Base-by-base conservation (phyloP, 2,329 filamentous ascomycete species). In the Huntiella abstrusa region DNA sequence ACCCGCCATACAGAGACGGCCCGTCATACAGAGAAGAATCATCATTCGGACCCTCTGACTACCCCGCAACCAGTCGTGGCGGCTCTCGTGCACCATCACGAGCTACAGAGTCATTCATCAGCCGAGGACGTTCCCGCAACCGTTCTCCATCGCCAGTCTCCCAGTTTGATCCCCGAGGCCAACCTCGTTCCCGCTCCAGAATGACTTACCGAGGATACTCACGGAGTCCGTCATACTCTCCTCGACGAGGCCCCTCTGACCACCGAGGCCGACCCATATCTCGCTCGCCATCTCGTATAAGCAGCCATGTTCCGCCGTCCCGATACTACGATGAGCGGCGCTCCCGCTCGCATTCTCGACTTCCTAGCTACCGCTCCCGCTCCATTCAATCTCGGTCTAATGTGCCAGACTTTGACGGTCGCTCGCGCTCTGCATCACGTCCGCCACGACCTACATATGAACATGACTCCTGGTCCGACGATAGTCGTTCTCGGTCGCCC, bases 371-470 rank as follows among this genome's bases (percentile, higher is more conserved):
- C 32, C 38, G 39, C 10, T 11, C 12, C 12, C 39, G 39, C 6
- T 41, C 39, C 15, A 5, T n/a, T 7, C 39, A 43, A 17, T 43
- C 41, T 5, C 17, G 41, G 15, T 43, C 41, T n/a, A 43, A 43
- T 35, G 34, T 43, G 15, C 15, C 34, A 5, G 35, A 47, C 7
- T 47, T 42, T 13, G 33, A 36, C n/a, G 45, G 39, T 36, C 45
- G 38, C n/a, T 41, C 45, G 10, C 46, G 40, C 34, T 43, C 46
- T 12, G 33, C 39, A 3, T 45, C 43, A 5, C 43, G 43, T 10
- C 35, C 35, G 5, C 35, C 22, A 32, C 17, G n/a, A 19, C 43
- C 19, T 28, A 42, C 13, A 28, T 36, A 36, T 36, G 34, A 36
- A n/a, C 34, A 16, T 6, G 34, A 16, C 15, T 4, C 12, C 34